Conservation (phyloP, 306 rosid species). For the Dryas drummondii region DNA sequence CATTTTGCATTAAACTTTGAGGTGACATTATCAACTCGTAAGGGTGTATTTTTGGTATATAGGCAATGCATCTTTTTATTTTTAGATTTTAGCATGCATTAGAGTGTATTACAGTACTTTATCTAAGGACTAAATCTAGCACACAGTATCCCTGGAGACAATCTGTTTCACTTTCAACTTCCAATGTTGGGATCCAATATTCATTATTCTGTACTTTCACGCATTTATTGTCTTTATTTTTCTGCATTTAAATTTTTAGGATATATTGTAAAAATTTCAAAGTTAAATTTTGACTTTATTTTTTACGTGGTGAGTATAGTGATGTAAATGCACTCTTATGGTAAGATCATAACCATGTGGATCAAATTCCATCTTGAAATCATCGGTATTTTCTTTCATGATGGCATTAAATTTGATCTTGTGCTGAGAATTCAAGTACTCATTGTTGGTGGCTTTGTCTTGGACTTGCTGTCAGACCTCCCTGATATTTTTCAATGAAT, state of each 20-base stretch:
- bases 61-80: not conserved
- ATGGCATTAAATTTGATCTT: constrained; percentile 1
- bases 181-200: not conserved
- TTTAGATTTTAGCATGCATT: not conserved
- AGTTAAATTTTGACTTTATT: not conserved
- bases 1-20: not conserved
- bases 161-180: not conserved
- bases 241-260: not conserved
- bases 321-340: not conserved
- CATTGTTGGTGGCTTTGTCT: not conserved
- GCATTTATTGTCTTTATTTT: not conserved
- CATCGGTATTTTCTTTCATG: constrained; percentile 1
- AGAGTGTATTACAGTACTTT: not conserved
- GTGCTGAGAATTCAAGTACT: not conserved
- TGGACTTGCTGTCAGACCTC: not conserved
- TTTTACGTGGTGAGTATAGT: not conserved
- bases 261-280: not conserved
- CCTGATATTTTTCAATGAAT: constrained; percentile 23
- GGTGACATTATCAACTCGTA: not conserved
- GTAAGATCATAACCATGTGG: not conserved
- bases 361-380: constrained; percentile 16
- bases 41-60: not conserved
- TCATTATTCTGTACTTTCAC: not conserved
- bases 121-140: not conserved
- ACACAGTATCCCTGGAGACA: not conserved